Evolutionary conservation across 441 rosid genomes (phyloP), one percentile per base, ranked within the genome.

Genomic region (Erodium trifolium): DNA sequence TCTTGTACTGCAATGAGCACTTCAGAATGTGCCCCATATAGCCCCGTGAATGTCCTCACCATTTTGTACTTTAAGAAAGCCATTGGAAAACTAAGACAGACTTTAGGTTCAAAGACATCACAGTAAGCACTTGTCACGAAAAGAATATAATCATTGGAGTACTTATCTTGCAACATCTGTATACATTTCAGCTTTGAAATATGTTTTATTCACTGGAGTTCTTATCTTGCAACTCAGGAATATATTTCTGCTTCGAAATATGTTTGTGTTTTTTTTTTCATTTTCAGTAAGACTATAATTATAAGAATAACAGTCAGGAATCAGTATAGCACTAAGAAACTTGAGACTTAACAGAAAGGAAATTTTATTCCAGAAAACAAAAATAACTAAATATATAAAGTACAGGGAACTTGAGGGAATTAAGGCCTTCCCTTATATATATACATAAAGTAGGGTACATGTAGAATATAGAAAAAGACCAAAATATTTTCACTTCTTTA

Each of bases 31-130:
- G 29, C 63, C 9, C 27, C 3, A 6, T 3, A 17, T 57, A 19
- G 31, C 18, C 63, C 29, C 29, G 17, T 19, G 14, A 18, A 57
- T 17, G 27, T 57, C 12, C 63, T 2, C 29, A 18, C 29, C 29
- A 57, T 57, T 17, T 57, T 57, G 63, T 57, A 57, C 14, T 57
- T 19, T 7, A 18, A 3, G 29, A 10, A 57, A 57, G 27, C 63
- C 63, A 16, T 57, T 6, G 63, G 63, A 57, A 57, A 57, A 57
- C 27, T 57, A 57, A 57, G 63, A 17, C 63, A 18, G 63, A 18
- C 13, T 57, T 49, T 49, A 57, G 63, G 29, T 57, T 10, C 63
- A 57, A 57, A 19, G 3, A 19, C 29, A 57, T 19, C 12, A 10
- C 63, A 57, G 63, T 57, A 18, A 57, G 17, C 27, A 17, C 63